Percentiles rank a stretch among this genome's conserved stretches.
These are phyloP conservation scores for Phytophthora aleatoria DNA, from an alignment of 352 stramenopile species.

Conservation along the genomic window DNA sequence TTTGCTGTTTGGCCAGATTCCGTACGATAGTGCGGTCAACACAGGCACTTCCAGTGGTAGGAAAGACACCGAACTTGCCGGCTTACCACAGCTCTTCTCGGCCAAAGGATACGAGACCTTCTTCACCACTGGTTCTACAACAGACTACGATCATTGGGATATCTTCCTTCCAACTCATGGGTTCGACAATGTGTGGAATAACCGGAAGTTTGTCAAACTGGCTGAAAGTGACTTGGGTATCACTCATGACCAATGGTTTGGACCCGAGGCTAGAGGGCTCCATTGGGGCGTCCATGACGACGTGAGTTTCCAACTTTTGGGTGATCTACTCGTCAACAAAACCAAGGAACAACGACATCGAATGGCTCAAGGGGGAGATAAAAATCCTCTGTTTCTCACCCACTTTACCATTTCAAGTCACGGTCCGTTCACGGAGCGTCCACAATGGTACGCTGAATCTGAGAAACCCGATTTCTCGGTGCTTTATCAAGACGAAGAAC, in stretches of 20 bases:
- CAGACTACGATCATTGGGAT: constrained; percentile 54
- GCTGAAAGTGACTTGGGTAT: constrained; percentile 43
- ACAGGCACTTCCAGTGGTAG: constrained; percentile 34
- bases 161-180: constrained; percentile 46
- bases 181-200: constrained; percentile 46
- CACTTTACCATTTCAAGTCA: constrained; percentile 68
- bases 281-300: constrained; percentile 60
- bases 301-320: constrained; percentile 47
- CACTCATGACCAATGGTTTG: constrained; percentile 33
- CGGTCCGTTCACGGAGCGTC: constrained; percentile 34
- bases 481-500: constrained; percentile 34
- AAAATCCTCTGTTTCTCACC: constrained; percentile 52
- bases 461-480: constrained; percentile 45
- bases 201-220: constrained; percentile 38
- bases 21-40: constrained; percentile 37
- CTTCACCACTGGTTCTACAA: constrained; percentile 47
- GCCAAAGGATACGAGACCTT: constrained; percentile 49
- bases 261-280: constrained; percentile 7
- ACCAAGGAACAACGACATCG: constrained; percentile 33
- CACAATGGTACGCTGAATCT: constrained; percentile 39
- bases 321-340: constrained; percentile 48
- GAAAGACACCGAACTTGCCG: constrained; percentile 29
- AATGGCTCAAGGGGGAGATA: constrained; percentile 16
- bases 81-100: constrained; percentile 54
- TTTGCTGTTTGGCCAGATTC: constrained; percentile 49